Conservation (phyloP, 108 stramenopile species). For the Nitzschia sp. region DNA sequence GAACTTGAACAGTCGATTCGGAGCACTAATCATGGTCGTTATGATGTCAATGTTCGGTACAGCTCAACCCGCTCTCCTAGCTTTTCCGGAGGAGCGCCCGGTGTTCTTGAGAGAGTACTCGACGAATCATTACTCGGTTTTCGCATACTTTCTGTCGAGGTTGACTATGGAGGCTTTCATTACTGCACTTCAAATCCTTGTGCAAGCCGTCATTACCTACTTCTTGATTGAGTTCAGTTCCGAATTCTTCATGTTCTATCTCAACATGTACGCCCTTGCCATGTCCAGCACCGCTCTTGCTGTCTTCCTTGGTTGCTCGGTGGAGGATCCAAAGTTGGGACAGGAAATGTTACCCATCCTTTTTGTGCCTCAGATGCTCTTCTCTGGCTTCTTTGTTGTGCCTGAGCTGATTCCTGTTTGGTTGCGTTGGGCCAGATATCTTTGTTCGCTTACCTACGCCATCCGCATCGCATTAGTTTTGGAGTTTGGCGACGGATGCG, state of each 20-base stretch:
- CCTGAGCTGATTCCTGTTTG: constrained; percentile 68
- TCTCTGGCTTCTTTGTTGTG: constrained; percentile 80
- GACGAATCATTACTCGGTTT: constrained; percentile 75
- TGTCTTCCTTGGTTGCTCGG: constrained; percentile 64
- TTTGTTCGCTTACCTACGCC: constrained; percentile 71
- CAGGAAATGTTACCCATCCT: constrained; percentile 70
- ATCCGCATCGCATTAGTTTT: constrained; percentile 61
- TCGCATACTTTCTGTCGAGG: constrained; percentile 66
- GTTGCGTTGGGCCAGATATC: constrained; percentile 75
- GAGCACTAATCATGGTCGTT: constrained; percentile 60
- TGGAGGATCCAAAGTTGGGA: constrained; percentile 70
- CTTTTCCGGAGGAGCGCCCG: constrained; percentile 86
- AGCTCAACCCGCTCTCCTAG: constrained; percentile 68
- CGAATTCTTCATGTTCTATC: constrained; percentile 50
- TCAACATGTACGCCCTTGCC: constrained; percentile 53
- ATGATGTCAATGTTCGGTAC: constrained; percentile 59
- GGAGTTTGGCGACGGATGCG: constrained; percentile 52
- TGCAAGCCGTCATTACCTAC: constrained; percentile 52
- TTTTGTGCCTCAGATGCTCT: constrained; percentile 88
- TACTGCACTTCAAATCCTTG: constrained; percentile 38
- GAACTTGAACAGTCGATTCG: constrained; percentile 69
- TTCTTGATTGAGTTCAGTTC: constrained; percentile 62
- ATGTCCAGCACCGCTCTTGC: constrained; percentile 71
- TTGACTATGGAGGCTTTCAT: constrained; percentile 53
- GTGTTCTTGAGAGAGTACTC: constrained; percentile 89